Conservation (phyloP, 345 rosid species). For the Populus davidiana region DNA sequence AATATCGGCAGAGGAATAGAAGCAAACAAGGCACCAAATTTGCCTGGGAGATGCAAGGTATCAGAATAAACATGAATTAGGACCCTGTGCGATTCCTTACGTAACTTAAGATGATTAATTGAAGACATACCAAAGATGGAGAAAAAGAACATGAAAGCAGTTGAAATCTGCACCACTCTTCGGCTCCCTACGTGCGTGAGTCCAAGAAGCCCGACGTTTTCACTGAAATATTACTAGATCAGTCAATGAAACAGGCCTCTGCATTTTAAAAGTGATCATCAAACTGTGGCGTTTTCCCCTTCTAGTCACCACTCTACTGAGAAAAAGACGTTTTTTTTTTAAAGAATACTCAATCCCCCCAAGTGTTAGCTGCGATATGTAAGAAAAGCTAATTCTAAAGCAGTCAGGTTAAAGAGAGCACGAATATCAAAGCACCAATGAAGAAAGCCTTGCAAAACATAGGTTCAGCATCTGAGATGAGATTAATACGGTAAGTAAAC, state of each 20-base stretch:
- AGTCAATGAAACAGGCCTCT: not conserved
- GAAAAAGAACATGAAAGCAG: conserved; percentile 96
- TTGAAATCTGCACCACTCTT: conserved; percentile 88
- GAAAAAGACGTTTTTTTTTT: too few species aligned
- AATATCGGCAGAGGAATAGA: conserved; percentile 93
- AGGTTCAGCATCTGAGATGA: not conserved
- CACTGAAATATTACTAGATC: conserved; percentile 48
- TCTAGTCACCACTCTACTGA: not conserved
- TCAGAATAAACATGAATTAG: not conserved
- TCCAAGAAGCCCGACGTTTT: conserved; percentile 94
- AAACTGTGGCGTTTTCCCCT: not conserved
- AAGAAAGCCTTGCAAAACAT: not conserved
- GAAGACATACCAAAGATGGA: conserved; percentile 78
- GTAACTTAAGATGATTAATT: not conserved
- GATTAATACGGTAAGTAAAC: not conserved
- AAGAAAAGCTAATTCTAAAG: not conserved
- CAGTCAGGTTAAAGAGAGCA: not conserved
- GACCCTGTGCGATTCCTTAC: not conserved
- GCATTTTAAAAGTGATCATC: not conserved
- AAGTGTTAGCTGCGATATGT: not conserved
- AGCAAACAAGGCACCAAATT: conserved; percentile 95
- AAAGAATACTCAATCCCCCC: too few species aligned
- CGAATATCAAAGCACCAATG: not conserved
- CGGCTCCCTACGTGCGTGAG: conserved; percentile 90
- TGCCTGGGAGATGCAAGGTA: conserved; percentile 47